A percentile compares a stretch with the other conserved stretches of the same genome.
phyloP scores from a whole-genome alignment of 495 filamentous ascomycete species.

The Sordaria brevicollis region DNA sequence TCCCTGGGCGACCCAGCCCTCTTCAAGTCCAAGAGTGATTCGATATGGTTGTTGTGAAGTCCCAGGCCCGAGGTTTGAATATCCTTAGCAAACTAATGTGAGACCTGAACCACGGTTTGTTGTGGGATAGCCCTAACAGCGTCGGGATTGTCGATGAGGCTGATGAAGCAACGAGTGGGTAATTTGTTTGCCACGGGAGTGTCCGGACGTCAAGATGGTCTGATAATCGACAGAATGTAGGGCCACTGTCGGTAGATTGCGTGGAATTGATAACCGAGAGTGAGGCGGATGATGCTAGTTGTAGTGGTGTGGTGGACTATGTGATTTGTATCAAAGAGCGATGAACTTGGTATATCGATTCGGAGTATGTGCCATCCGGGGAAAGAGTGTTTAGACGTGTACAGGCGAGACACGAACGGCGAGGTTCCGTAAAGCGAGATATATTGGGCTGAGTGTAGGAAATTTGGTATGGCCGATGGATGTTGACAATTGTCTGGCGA shows the following conservation, averaged over 20 bases:
- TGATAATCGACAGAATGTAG: background rate
- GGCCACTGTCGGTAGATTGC: background rate
- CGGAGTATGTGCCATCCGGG: background rate
- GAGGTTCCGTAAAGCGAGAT: background rate
- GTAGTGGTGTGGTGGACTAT: background rate
- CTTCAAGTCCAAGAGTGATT: background rate
- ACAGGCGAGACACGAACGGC: background rate
- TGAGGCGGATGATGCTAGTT: background rate
- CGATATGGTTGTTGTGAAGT: background rate
- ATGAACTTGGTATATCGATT: background rate
- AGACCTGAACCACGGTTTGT: background rate
- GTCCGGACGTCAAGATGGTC: background rate
- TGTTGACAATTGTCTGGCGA: background rate
- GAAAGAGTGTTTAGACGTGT: background rate
- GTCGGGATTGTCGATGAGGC: background rate
- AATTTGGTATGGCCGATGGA: background rate
- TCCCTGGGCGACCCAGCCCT: background rate
- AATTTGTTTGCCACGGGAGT: background rate
- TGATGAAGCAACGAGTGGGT: background rate
- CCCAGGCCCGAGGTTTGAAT: background rate
- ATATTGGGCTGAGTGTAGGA: background rate
- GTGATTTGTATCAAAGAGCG: background rate
- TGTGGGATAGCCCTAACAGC: background rate
- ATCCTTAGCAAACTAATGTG: background rate
- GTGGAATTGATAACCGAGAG: background rate